A percentile compares a stretch with the other conserved stretches of the same genome.
These are phyloP conservation scores for Suillus plorans DNA, from an alignment of 768 basidiomycete species.

Conservation along the genomic window DNA sequence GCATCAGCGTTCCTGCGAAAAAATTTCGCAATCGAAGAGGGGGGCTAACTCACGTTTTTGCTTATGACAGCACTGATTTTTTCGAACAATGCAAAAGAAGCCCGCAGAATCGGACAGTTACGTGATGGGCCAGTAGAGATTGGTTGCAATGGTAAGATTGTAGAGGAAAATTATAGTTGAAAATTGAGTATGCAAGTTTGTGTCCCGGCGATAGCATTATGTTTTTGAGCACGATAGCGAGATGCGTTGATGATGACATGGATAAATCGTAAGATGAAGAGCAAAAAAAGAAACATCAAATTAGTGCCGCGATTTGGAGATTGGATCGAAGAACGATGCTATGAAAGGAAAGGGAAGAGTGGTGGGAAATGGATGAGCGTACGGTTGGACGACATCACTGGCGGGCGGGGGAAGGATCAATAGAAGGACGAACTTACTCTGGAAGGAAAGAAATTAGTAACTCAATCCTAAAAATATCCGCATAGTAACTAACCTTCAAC, in stretches of 20 bases:
- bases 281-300: slow-evolving; percentile 26
- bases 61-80: slow-evolving; percentile 59
- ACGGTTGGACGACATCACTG: slow-evolving; percentile 21
- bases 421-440: slow-evolving; percentile 62
- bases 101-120: slow-evolving; percentile 17
- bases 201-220: slow-evolving; percentile 8
- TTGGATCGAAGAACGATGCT: slow-evolving; percentile 40
- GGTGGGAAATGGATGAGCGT: slow-evolving; percentile 27
- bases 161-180: neutral
- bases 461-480: slow-evolving; percentile 10
- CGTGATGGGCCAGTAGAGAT: slow-evolving; percentile 18
- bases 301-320: slow-evolving; percentile 33
- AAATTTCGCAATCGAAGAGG: slow-evolving; percentile 1
- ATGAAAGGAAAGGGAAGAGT: slow-evolving; percentile 17
- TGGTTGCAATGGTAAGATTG: slow-evolving; percentile 1
- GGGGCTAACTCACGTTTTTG: slow-evolving; percentile 58
- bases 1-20: slow-evolving; percentile 7
- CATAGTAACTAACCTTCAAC: slow-evolving; percentile 73
- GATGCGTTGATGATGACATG: slow-evolving; percentile 12
- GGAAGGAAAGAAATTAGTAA: slow-evolving; percentile 17
- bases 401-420: slow-evolving; percentile 24
- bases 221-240: slow-evolving; percentile 10
- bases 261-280: slow-evolving; percentile 13
- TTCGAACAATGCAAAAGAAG: slow-evolving; percentile 7
- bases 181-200: slow-evolving; percentile 2